A percentile compares a stretch with the other conserved stretches of the same genome.
These are phyloP conservation scores for Candida albicans DNA, from an alignment of 1,139 yeast species.

Conservation along the genomic window DNA sequence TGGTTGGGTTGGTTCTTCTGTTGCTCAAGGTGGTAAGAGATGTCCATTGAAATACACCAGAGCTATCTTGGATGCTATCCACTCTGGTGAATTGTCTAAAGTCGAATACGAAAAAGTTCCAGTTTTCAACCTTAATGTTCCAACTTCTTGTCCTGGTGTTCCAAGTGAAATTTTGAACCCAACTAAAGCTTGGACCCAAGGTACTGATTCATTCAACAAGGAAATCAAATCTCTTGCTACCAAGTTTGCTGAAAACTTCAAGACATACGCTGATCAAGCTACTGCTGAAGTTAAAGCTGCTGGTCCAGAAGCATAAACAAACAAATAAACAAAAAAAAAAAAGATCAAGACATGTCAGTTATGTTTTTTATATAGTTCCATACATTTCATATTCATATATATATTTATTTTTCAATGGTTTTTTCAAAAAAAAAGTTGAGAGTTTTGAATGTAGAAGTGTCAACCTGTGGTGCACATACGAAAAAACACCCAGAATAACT, in stretches of 20 bases:
- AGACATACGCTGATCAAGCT: conserved; percentile 79
- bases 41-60: conserved; percentile 98
- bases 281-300: conserved; percentile 88
- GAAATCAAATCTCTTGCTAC: conserved; percentile 77
- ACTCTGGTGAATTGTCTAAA: conserved; percentile 81
- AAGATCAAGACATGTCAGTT: background rate
- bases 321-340: background rate
- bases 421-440: background rate
- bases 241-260: conserved; percentile 83
- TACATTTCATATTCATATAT: background rate
- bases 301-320: conserved; percentile 61
- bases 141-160: conserved; percentile 78
- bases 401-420: too few relatives aligned
- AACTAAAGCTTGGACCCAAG: conserved; percentile 77
- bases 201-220: conserved; percentile 60
- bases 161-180: conserved; percentile 89
- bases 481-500: too few relatives aligned
- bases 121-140: conserved; percentile 84
- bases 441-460: background rate
- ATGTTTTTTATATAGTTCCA: background rate
- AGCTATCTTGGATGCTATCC: conserved; percentile 93
- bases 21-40: conserved; percentile 92
- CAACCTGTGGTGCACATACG: background rate
- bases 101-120: conserved; percentile 84
- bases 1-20: conserved; percentile 98